Evolutionary conservation across 768 basidiomycete species (phyloP).

Genomic region (Suillus variegatus): DNA sequence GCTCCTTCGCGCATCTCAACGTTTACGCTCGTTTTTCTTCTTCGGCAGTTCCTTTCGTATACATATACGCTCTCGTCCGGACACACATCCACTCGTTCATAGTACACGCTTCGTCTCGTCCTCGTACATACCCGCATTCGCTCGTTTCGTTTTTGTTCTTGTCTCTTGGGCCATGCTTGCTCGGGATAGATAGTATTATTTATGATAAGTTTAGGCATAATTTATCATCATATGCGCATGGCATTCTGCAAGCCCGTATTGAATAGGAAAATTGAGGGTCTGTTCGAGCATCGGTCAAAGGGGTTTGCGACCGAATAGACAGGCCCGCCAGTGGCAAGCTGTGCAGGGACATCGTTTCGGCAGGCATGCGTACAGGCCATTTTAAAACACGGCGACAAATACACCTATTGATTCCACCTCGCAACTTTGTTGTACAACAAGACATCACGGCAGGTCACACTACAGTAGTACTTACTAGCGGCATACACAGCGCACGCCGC

Average conservation of each 20-base stretch:
- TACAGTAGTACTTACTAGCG: not conserved
- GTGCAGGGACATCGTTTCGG: not conserved
- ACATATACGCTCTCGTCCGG: not conserved
- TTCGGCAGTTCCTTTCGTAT: not conserved
- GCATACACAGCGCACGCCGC: not conserved
- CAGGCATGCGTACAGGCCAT: not conserved
- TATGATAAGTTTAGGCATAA: constrained; percentile 1
- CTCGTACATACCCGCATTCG: not conserved
- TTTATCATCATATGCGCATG: not conserved
- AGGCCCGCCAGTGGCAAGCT: not conserved
- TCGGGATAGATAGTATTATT: not conserved
- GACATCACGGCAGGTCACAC: not conserved
- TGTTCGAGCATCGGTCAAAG: not conserved
- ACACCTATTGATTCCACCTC: not conserved
- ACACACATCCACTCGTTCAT: not conserved
- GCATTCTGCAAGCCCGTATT: not conserved
- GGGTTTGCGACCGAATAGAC: not conserved
- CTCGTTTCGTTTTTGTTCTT: not conserved
- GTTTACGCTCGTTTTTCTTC: not conserved
- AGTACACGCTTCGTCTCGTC: not conserved
- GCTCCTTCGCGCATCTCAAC: not conserved
- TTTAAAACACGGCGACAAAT: not conserved
- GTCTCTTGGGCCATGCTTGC: not conserved
- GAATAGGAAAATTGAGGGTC: not conserved
- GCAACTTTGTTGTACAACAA: not conserved